Conservation (phyloP, 2,329 filamentous ascomycete genomes). For the Talaromyces sp. region DNA sequence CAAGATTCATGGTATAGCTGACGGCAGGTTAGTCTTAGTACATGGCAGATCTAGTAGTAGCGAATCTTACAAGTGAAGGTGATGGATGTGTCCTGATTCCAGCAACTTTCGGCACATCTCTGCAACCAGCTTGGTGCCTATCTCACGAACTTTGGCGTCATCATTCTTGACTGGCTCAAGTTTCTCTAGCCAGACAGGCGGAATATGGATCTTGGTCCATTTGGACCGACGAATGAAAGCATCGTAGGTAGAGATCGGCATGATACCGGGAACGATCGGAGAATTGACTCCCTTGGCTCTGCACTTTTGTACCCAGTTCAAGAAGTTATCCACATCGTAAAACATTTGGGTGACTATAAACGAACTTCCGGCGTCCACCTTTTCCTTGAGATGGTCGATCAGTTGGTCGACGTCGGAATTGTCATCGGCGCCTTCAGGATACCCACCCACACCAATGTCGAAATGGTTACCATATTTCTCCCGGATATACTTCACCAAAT, state of each 20-base stretch:
- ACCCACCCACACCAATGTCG: conserved; percentile 94
- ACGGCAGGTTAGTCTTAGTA: background rate
- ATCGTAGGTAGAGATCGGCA: conserved; percentile 92
- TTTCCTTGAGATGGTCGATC: conserved; percentile 91
- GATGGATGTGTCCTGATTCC: conserved; percentile 66
- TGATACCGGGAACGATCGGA: conserved; percentile 80
- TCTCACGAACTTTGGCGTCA: conserved; percentile 82
- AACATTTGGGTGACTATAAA: conserved; percentile 99
- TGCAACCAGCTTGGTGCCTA: conserved; percentile 80
- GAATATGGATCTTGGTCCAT: conserved; percentile 84
- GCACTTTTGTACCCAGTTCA: conserved; percentile 82
- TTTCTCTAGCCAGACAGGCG: conserved; percentile 70
- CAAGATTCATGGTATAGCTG: conserved; percentile 96
- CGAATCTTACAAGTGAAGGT: conserved; percentile 73
- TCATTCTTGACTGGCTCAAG: conserved; percentile 96
- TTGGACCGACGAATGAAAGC: conserved; percentile 85
- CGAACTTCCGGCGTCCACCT: conserved; percentile 85
- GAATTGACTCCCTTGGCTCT: conserved; percentile 77
- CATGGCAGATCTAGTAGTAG: background rate
- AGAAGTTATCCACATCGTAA: conserved; percentile 93
- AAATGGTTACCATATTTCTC: conserved; percentile 81
- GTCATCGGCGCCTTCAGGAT: conserved; percentile 92
- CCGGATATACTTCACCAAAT: conserved; percentile 80
- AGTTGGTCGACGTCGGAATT: conserved; percentile 79
- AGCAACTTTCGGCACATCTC: conserved; percentile 86